Evolutionary conservation across 2,329 filamentous ascomycete species (phyloP).

Genomic region (Aspergillus aculeatus): DNA sequence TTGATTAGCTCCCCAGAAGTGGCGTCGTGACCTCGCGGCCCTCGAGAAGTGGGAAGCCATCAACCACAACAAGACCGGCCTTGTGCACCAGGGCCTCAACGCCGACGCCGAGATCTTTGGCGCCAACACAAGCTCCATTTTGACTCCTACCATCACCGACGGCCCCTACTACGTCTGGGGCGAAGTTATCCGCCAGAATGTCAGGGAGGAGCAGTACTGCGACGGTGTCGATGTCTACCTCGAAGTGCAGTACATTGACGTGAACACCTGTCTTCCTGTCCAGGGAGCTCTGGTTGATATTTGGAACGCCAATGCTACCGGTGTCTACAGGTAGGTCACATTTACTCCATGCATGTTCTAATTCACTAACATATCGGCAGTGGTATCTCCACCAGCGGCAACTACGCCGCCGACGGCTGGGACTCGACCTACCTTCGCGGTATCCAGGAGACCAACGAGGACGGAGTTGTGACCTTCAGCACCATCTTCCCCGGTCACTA

Average conservation of each 20-base stretch:
- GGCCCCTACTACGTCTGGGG: constrained; percentile 49
- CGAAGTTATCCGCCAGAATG: constrained; percentile 43
- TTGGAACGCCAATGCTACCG: constrained; percentile 50
- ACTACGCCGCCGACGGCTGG: constrained; percentile 31
- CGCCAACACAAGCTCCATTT: constrained; percentile 46
- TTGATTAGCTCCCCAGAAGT: constrained; percentile 25
- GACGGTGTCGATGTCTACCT: constrained; percentile 46
- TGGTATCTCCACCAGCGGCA: constrained; percentile 28
- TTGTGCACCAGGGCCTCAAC: constrained; percentile 26
- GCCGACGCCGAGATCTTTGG: constrained; percentile 37
- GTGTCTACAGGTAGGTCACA: constrained; percentile 42
- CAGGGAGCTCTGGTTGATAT: constrained; percentile 44
- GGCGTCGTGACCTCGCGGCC: constrained; percentile 37
- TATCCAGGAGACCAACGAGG: constrained; percentile 46
- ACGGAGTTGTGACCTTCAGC: constrained; percentile 52
- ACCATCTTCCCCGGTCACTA: constrained; percentile 52
- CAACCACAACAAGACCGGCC: constrained; percentile 41
- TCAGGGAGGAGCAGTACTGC: constrained; percentile 39
- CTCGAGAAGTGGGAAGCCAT: constrained; percentile 40
- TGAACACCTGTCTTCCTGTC: constrained; percentile 46
- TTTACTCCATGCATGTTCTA: not conserved
- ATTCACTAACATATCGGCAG: constrained; percentile 17
- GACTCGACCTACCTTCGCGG: constrained; percentile 51
- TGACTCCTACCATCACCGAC: constrained; percentile 45
- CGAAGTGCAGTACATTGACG: constrained; percentile 49